Base-by-base conservation (phyloP, 2,329 filamentous ascomycete genomes). In the Pseudocercospora ulei region DNA sequence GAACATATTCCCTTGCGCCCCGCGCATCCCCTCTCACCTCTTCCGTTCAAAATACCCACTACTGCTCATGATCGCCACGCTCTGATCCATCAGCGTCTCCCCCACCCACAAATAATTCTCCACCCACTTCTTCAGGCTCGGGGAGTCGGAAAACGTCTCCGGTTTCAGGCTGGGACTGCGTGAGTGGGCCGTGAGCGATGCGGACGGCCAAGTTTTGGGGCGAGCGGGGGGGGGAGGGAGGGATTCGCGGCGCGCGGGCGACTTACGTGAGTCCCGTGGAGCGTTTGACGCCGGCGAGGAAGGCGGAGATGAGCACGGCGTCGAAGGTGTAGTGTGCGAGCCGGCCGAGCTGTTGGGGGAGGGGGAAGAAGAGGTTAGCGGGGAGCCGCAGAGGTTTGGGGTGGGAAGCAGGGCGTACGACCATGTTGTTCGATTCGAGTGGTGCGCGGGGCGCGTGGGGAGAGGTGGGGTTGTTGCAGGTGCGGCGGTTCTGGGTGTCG, bases 51-150 rank as follows among this genome's bases (percentile, higher is more conserved):
- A 98, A 66, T 78, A 98, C 44, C 80, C 75, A 59, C 83, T 92
- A 33, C 82, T 80, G 26, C 85, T 82, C 60, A 94, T 83, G 41
- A 96, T 75, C 25, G 87, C 87, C 19, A 96, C 85, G 18, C 86
- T 92, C 68, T 92, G 82, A 64, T 98, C 90, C 86, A 98, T 93
- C 49, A 95, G 82, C 76, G 86, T 94, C 69, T 98, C 90, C 54
- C 90, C 90, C 11, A 95, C 80, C 47, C 85, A 85, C 27, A 96
- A 77, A 63, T 96, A 96, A 61, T 81, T 88, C 58, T 88, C 81
- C 51, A 96, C 76, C 86, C 87, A 96, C 36, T 78, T 80, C 61
- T 81, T 80, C 52, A 90, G 65, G 47, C 87, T 80, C 61, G 84
- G 82, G 63, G 78, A 88, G 42, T 92, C 84, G 60, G 80, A 74